phyloP scores from a whole-genome alignment of 2,329 filamentous ascomycete genomes.

The Cordyceps cateniannulata region DNA sequence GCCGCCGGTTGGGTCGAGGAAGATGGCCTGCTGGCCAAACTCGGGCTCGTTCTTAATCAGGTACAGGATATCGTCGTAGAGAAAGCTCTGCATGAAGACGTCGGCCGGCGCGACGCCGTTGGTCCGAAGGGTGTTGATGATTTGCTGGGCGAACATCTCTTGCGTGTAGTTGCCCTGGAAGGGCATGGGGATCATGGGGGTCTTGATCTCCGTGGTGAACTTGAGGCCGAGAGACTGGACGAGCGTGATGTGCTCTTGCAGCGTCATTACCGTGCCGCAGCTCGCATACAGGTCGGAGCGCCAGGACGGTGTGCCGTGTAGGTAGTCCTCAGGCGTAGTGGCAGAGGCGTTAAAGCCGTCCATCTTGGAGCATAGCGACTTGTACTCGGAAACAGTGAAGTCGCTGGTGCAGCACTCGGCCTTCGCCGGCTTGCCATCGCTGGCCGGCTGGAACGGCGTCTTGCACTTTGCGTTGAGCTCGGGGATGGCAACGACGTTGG shows the following conservation, averaged over 20 bases:
- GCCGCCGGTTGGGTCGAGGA: conserved; percentile 58
- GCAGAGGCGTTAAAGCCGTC: conserved; percentile 55
- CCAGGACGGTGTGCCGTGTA: conserved; percentile 52
- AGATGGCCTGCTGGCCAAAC: conserved; percentile 56
- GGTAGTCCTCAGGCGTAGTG: conserved; percentile 50
- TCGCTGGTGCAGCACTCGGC: conserved; percentile 68
- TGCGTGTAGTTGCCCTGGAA: conserved; percentile 60
- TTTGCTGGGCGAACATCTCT: conserved; percentile 55
- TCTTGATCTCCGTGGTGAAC: conserved; percentile 64
- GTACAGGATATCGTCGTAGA: conserved; percentile 57
- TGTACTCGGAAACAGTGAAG: conserved; percentile 62
- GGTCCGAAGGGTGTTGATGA: conserved; percentile 53
- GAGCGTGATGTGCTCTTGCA: conserved; percentile 56
- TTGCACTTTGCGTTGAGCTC: conserved; percentile 60
- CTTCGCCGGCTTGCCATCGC: conserved; percentile 42
- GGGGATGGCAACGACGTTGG: conserved; percentile 57
- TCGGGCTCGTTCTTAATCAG: conserved; percentile 57
- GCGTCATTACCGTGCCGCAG: conserved; percentile 55
- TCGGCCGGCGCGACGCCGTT: conserved; percentile 45
- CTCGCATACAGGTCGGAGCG: conserved; percentile 60
- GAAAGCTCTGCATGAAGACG: conserved; percentile 60
- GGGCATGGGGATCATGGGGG: conserved; percentile 63
- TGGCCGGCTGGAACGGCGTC: conserved; percentile 51
- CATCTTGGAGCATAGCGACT: conserved; percentile 64
- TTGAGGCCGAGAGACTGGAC: conserved; percentile 52